These are phyloP conservation scores for Lactarius hengduanensis DNA, from an alignment of 768 basidiomycete species.

Conservation along the genomic window DNA sequence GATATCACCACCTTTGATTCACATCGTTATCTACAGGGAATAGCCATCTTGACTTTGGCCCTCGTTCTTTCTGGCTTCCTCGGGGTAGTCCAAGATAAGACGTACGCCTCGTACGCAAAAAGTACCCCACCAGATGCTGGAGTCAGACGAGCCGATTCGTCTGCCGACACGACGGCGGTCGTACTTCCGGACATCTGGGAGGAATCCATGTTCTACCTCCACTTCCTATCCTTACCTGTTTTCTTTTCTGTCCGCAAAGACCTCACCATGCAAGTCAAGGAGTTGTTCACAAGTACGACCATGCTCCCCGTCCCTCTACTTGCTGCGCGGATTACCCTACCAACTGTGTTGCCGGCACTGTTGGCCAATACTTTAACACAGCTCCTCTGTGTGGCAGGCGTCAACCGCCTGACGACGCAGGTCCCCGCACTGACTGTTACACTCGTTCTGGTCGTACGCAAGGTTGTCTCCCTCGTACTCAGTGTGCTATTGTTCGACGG, in stretches of 20 bases:
- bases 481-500: constrained; percentile 57
- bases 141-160: constrained; percentile 26
- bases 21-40: constrained; percentile 63
- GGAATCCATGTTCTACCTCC: constrained; percentile 91
- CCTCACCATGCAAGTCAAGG: constrained; percentile 47
- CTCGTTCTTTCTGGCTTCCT: constrained; percentile 79
- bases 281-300: constrained; percentile 32
- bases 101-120: constrained; percentile 51
- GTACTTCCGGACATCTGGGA: constrained; percentile 53
- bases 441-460: constrained; percentile 76
- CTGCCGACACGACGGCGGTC: not conserved
- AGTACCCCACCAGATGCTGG: not conserved
- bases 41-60: constrained; percentile 70
- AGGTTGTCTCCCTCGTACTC: constrained; percentile 72
- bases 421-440: constrained; percentile 76
- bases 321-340: constrained; percentile 45
- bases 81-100: constrained; percentile 83
- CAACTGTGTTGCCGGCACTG: constrained; percentile 61
- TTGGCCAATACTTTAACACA: constrained; percentile 79
- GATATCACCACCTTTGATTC: constrained; percentile 21
- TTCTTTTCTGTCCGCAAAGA: constrained; percentile 61
- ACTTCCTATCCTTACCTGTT: constrained; percentile 76
- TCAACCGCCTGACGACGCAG: constrained; percentile 78
- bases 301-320: constrained; percentile 28
- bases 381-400: constrained; percentile 81